Evolutionary conservation across 1,284 basidiomycete genomes (phyloP).

Genomic region (Mycena citricolor): DNA sequence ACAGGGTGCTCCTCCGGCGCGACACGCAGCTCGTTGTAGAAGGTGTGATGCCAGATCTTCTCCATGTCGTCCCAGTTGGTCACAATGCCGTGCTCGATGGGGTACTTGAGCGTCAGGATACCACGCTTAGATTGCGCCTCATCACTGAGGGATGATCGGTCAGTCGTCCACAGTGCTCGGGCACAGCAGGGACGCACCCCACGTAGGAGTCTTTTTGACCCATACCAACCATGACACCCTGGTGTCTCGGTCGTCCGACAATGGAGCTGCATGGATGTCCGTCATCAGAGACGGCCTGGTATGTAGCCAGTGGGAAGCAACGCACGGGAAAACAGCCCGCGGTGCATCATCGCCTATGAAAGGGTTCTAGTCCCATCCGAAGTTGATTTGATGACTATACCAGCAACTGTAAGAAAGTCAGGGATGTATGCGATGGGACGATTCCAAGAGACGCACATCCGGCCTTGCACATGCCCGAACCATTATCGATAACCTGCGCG

Average conservation of each 20-base stretch:
- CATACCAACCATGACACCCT: conserved; percentile 24
- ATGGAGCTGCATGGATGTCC: conserved; percentile 13
- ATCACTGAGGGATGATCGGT: conserved; percentile 11
- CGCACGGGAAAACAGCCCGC: conserved; percentile 26
- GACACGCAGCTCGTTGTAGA: conserved; percentile 82
- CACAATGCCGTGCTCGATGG: conserved; percentile 78
- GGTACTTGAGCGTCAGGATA: conserved; percentile 86
- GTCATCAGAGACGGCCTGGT: no score
- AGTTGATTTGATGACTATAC: not conserved
- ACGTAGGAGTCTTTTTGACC: conserved; percentile 24
- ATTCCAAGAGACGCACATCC: conserved; percentile 21
- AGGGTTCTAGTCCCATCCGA: no score
- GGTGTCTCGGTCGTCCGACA: conserved; percentile 23
- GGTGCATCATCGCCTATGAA: conserved; percentile 24
- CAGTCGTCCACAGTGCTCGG: conserved; percentile 2
- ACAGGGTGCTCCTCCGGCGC: conserved; percentile 87
- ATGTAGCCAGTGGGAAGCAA: not conserved
- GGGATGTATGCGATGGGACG: not conserved
- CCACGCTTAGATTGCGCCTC: conserved; percentile 64
- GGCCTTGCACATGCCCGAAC: conserved; percentile 29
- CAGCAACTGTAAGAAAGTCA: conserved; percentile 16
- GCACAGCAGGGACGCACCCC: conserved; percentile 8
- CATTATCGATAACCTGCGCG: conserved; percentile 25
- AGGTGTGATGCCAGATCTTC: conserved; percentile 90
- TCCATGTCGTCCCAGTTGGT: conserved; percentile 95